Evolutionary conservation across 805 yeast species (phyloP).

Genomic region (Pichia kluyveri): DNA sequence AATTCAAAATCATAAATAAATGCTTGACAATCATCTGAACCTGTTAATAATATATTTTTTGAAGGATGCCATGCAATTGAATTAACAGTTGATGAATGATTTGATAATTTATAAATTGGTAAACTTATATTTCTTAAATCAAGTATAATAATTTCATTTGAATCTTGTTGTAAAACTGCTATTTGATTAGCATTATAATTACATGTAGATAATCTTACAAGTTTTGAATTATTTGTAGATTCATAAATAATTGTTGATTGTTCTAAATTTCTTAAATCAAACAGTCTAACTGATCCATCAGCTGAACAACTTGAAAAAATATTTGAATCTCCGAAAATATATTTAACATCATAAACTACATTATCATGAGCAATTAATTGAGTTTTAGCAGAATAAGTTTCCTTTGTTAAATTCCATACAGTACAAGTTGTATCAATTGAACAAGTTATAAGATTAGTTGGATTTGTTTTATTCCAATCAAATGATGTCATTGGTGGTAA

Average conservation of each 20-base stretch:
- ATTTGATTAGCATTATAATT: slow-evolving; percentile 73
- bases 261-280: slow-evolving; percentile 81
- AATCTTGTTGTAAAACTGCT: slow-evolving; percentile 72
- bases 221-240: slow-evolving; percentile 31
- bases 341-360: slow-evolving; percentile 89
- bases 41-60: slow-evolving; percentile 48
- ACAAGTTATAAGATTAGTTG: slow-evolving; percentile 66
- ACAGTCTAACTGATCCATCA: slow-evolving; percentile 89
- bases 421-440: slow-evolving; percentile 96
- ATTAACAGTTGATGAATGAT: slow-evolving; percentile 62
- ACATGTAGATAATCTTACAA: slow-evolving; percentile 69
- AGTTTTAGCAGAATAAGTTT: slow-evolving; percentile 65
- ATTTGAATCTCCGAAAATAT: slow-evolving; percentile 61
- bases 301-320: slow-evolving; percentile 90
- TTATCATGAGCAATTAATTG: slow-evolving; percentile 95
- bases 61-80: slow-evolving; percentile 80
- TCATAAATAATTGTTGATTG: slow-evolving; percentile 94
- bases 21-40: slow-evolving; percentile 70
- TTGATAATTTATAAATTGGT: slow-evolving; percentile 63
- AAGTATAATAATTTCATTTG: slow-evolving; percentile 55
- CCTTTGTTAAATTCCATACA: slow-evolving; percentile 75
- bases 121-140: slow-evolving; percentile 86
- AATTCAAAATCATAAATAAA: slow-evolving; percentile 52
- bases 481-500: slow-evolving; percentile 89
- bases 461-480: slow-evolving; percentile 79